Evolutionary conservation across 352 stramenopile genomes (phyloP), one percentile per base, ranked within the genome.

Genomic region (Thraustochytrium sp.): DNA sequence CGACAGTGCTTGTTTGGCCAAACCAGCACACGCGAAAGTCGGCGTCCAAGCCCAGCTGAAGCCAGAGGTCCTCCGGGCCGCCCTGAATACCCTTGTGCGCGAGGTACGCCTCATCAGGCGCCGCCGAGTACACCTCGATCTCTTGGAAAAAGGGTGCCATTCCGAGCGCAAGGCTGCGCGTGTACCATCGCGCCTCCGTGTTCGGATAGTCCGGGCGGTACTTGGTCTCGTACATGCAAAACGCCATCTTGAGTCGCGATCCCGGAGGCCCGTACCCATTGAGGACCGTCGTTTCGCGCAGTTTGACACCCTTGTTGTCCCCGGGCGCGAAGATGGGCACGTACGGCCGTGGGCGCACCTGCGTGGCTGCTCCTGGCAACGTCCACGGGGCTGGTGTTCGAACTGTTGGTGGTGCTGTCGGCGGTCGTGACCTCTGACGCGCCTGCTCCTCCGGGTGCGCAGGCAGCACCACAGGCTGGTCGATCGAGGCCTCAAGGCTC

Each of bases 1-100:
- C 3, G 2, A 75, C 26, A 16, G 53, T 4, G 62, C 62, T 51
- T 21, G 62, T 54, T 26, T 51, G 36, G 1, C 62, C 62, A 53
- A 55, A 75, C 37, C 36, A 75, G 38, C 62, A 75, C 16, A 75
- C 2, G 23, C 62, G 36, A 75, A 75, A 51, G 40, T 75, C 62
- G 16, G 62, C 62, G 11, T 54, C 37, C 23, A 75, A 21, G 3
- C 62, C 62, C n/a, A 75, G 2, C 31, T 26, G 48, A 1, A 31
- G 3, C 62, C 36, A 54, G 1, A 75, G 38, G 3, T 75, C 31
- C 16, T 75, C 62, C 8, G 48, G 36, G 23, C 16, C 18, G 40
- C 51, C 8, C n/a, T n/a, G n/a, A n/a, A n/a, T n/a, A n/a, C n/a
- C n/a, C 18, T 3, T 53, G 26, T 53, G 0, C 8, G 18, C 31